Percentiles rank a stretch among this genome's conserved stretches.
phyloP scores from a whole-genome alignment of 2,329 filamentous ascomycete genomes.

The Talaromyces sp. region DNA sequence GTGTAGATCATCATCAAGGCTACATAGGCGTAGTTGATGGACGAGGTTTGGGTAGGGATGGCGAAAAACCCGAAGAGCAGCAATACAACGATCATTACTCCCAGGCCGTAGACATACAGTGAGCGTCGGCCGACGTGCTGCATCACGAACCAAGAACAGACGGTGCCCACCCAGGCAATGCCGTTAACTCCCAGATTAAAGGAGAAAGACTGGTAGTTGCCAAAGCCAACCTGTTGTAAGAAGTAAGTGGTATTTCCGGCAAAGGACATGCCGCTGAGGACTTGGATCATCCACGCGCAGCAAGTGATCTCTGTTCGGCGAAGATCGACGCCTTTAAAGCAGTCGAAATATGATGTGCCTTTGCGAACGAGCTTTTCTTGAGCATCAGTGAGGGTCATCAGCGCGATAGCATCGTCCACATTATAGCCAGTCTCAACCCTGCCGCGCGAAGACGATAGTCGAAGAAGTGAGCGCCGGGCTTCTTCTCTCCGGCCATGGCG shows the following conservation, averaged over 20 bases:
- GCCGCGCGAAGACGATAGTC: slow-evolving; percentile 25
- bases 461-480: slow-evolving; percentile 35
- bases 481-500: slow-evolving; percentile 37
- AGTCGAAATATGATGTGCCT: slow-evolving; percentile 23
- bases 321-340: slow-evolving; percentile 26
- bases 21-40: slow-evolving; percentile 30
- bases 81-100: slow-evolving; percentile 23
- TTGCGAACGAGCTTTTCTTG: slow-evolving; percentile 19
- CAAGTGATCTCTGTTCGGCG: slow-evolving; percentile 41
- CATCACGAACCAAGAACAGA: slow-evolving; percentile 48
- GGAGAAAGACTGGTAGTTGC: slow-evolving; percentile 39
- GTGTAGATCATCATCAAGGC: slow-evolving; percentile 51
- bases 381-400: slow-evolving; percentile 55
- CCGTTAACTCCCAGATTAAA: slow-evolving; percentile 56
- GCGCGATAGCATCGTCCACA: slow-evolving; percentile 44
- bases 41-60: slow-evolving; percentile 2
- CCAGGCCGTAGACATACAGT: slow-evolving; percentile 33
- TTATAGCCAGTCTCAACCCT: slow-evolving; percentile 33
- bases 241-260: slow-evolving; percentile 30
- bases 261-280: slow-evolving; percentile 25
- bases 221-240: slow-evolving; percentile 35
- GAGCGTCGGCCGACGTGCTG: slow-evolving; percentile 32
- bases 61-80: slow-evolving; percentile 25
- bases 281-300: slow-evolving; percentile 31
- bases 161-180: slow-evolving; percentile 53